A percentile compares a stretch with the other conserved stretches of the same genome.
These are phyloP conservation scores for Stephanodiscus minutulus DNA, from an alignment of 108 stramenopile species.

Conservation along the genomic window DNA sequence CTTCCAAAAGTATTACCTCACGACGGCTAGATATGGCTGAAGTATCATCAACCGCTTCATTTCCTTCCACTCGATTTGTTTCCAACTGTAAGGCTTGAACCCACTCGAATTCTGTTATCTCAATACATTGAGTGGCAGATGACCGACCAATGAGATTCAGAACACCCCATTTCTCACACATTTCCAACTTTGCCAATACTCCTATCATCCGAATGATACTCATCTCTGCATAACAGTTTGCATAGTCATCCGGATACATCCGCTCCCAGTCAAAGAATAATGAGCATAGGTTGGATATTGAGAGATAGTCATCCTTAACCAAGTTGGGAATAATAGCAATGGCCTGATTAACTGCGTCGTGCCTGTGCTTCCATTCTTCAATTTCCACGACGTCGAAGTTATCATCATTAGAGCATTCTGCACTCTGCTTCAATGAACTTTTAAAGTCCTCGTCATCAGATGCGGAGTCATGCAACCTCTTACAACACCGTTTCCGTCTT, in stretches of 20 bases:
- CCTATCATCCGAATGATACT: constrained; percentile 65
- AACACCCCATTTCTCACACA: constrained; percentile 54
- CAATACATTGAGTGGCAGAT: background rate
- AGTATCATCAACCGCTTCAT: background rate
- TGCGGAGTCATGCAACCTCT: constrained; percentile 1
- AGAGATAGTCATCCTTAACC: constrained; percentile 69
- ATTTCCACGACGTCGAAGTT: constrained; percentile 34
- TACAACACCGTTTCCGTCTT: constrained; percentile 22
- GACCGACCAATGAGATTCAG: constrained; percentile 9
- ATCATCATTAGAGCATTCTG: constrained; percentile 20
- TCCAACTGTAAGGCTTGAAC: constrained; percentile 17
- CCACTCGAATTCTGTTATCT: constrained; percentile 37
- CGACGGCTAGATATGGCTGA: background rate
- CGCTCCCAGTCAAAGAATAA: constrained; percentile 66
- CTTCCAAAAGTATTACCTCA: constrained; percentile 8
- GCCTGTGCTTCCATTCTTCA: constrained; percentile 47
- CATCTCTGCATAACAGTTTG: constrained; percentile 68
- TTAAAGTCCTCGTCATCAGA: background rate
- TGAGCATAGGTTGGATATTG: constrained; percentile 34
- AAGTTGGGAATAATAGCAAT: constrained; percentile 56
- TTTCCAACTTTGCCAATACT: constrained; percentile 64
- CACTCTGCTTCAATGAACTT: background rate
- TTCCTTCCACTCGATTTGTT: background rate
- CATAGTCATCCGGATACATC: constrained; percentile 66
- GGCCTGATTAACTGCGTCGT: constrained; percentile 56